phyloP scores from a whole-genome alignment of 176 grass and related monocot genomes.

The Carex kokanica region DNA sequence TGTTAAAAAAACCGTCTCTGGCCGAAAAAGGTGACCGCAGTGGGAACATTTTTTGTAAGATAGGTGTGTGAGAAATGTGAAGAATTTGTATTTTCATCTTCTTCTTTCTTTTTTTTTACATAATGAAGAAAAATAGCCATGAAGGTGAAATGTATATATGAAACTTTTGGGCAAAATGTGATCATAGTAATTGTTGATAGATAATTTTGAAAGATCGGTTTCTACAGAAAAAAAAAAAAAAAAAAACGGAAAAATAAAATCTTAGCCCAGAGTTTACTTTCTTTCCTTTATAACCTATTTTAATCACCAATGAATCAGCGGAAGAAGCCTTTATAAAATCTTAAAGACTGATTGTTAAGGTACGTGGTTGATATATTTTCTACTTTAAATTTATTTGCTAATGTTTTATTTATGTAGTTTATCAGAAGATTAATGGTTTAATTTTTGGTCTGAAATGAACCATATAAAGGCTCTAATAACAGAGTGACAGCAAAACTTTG shows the following conservation, averaged over 20 bases:
- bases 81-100: not conserved
- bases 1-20: conserved; percentile 79
- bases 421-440: too few relatives aligned
- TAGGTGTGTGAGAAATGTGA: conserved; percentile 3
- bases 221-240: not conserved
- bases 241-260: not conserved
- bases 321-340: not conserved
- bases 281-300: too few relatives aligned
- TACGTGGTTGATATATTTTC: not conserved
- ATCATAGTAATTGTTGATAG: not conserved
- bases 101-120: not conserved
- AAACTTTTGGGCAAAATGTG: not conserved
- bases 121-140: not conserved
- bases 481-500: too few relatives aligned
- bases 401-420: too few relatives aligned
- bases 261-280: too few relatives aligned
- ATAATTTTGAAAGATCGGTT: not conserved
- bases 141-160: not conserved
- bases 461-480: too few relatives aligned
- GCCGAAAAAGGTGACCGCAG: conserved; percentile 46
- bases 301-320: too few relatives aligned
- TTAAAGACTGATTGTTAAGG: not conserved
- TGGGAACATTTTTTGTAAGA: not conserved
- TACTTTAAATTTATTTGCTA: not conserved
- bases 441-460: too few relatives aligned